phyloP scores from a whole-genome alignment of 257 asterid species.

The Nicotiana sylvestris region DNA sequence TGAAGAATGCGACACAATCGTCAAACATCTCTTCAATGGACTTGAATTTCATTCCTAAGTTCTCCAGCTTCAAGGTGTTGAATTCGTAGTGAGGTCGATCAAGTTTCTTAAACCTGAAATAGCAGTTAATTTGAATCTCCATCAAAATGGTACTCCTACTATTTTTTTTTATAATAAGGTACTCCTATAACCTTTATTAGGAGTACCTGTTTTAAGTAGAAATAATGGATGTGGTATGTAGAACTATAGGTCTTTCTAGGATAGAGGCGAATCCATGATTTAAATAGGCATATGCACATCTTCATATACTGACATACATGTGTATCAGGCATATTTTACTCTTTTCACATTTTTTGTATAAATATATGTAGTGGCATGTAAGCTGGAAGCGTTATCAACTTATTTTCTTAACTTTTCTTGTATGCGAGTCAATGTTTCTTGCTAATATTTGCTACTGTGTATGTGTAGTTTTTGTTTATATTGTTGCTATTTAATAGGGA shows the following conservation, averaged over 20 bases:
- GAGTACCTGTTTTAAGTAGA: background rate
- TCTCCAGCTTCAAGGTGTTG: constrained; percentile 46
- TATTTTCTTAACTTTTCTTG: too few species aligned
- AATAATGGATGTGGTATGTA: background rate
- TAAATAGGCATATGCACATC: background rate
- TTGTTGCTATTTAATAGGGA: background rate
- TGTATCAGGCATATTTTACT: background rate
- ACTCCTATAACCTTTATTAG: too few species aligned
- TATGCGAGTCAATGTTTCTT: background rate
- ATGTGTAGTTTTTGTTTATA: too few species aligned
- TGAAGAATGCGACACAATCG: constrained; percentile 56
- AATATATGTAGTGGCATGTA: background rate
- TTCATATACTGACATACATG: too few species aligned
- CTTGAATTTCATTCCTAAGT: constrained; percentile 59
- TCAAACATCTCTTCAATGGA: constrained; percentile 77
- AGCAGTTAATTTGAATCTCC: background rate
- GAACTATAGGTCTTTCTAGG: background rate
- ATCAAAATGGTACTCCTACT: background rate
- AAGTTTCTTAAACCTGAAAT: constrained; percentile 52
- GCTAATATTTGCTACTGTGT: too few species aligned
- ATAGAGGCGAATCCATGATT: background rate
- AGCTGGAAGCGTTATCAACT: too few species aligned
- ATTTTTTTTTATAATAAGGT: too few species aligned
- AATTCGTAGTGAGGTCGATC: constrained; percentile 61
- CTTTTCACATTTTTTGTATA: too few species aligned